Percentiles rank a stretch among this genome's conserved stretches.
Conservation (phyloP, 2,329 filamentous ascomycete genomes). For the Teratosphaeria zuluensis region DNA sequence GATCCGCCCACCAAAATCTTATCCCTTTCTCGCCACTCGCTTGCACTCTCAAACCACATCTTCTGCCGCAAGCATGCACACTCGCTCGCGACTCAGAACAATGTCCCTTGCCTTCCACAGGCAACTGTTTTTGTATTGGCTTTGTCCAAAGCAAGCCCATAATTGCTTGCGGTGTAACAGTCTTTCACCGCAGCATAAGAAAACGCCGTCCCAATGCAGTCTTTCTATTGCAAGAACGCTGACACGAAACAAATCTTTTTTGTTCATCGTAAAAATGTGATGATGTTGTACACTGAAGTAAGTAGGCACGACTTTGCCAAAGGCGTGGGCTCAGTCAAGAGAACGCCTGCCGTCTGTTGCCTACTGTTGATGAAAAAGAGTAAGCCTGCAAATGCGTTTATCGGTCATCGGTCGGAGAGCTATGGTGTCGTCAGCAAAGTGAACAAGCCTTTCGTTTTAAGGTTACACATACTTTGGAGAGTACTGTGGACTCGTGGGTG, state of each 20-base stretch:
- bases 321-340: conserved; percentile 27
- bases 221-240: conserved; percentile 3
- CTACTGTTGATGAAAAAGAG: not conserved
- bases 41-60: not conserved
- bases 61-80: not conserved
- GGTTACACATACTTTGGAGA: conserved; percentile 36
- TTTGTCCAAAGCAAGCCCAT: not conserved
- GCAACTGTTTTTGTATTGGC: not conserved
- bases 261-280: conserved; percentile 1
- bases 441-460: not conserved
- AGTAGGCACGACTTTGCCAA: not conserved
- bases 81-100: not conserved
- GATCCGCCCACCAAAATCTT: not conserved
- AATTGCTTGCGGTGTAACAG: not conserved
- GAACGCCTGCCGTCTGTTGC: conserved; percentile 13
- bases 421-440: conserved; percentile 5
- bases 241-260: not conserved
- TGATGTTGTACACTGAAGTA: conserved; percentile 3
- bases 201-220: conserved; percentile 2
- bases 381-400: conserved; percentile 5
- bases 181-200: not conserved
- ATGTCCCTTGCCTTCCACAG: not conserved
- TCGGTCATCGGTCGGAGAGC: conserved; percentile 20
- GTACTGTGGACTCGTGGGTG: conserved; percentile 44
- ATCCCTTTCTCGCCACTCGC: not conserved